phyloP scores from a whole-genome alignment of 139 green algal genomes.

The Chlamydomonas applanata region DNA sequence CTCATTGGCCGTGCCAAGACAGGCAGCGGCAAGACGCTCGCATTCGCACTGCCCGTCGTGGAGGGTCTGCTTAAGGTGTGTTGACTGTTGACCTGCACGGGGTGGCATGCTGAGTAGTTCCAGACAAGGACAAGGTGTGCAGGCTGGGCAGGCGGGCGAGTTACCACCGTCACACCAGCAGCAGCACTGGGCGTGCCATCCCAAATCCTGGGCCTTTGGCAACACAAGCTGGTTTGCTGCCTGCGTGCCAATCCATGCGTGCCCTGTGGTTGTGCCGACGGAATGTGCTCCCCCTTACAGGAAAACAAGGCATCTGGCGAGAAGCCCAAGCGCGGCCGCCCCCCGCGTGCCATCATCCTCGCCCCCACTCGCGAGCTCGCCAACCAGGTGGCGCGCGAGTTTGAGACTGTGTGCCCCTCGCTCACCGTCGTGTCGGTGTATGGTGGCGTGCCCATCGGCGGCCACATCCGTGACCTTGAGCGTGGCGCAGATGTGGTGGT shows the following conservation, averaged over 20 bases:
- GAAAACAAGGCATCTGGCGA: neutral
- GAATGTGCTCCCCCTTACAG: too few relatives aligned
- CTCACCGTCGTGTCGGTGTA: conserved; percentile 81
- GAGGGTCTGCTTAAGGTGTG: conserved; percentile 78
- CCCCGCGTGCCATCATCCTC: conserved; percentile 85
- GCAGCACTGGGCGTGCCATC: too few relatives aligned
- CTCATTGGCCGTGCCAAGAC: conserved; percentile 93
- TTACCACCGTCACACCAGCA: too few relatives aligned
- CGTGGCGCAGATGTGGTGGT: conserved; percentile 92
- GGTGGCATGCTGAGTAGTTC: too few relatives aligned
- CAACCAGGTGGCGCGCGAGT: conserved; percentile 96
- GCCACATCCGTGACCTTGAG: conserved; percentile 61
- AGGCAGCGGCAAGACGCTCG: conserved; percentile 96
- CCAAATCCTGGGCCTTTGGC: too few relatives aligned
- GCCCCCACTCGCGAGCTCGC: conserved; percentile 97
- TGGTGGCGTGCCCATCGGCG: conserved; percentile 76
- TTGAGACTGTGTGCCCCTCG: conserved; percentile 64
- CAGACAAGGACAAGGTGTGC: too few relatives aligned
- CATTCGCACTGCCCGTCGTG: conserved; percentile 95
- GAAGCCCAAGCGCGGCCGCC: conserved; percentile 30
- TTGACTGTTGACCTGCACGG: neutral
- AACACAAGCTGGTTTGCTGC: too few relatives aligned
- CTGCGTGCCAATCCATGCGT: too few relatives aligned
- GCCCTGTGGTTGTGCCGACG: too few relatives aligned
- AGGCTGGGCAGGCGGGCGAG: too few relatives aligned